Percentiles rank a stretch among this genome's conserved stretches.
Conservation (phyloP, 1,284 basidiomycete species). For the Anthracocystis walkeri region DNA sequence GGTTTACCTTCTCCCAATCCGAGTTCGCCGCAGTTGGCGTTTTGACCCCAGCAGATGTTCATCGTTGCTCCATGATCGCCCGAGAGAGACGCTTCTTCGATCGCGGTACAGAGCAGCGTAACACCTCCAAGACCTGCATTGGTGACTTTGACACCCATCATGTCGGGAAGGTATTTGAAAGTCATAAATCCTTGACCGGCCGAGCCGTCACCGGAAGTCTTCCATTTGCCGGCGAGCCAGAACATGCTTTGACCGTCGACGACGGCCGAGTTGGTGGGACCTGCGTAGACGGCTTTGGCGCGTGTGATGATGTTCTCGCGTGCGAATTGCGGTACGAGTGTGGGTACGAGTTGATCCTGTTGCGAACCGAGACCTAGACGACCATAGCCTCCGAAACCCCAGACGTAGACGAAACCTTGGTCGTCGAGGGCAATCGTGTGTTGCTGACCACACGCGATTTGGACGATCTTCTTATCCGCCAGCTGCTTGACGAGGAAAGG, state of each 20-base stretch:
- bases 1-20: slow-evolving; percentile 82
- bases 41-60: slow-evolving; percentile 88
- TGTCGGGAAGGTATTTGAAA: slow-evolving; percentile 61
- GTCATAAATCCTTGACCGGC: slow-evolving; percentile 52
- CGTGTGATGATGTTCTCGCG: slow-evolving; percentile 76
- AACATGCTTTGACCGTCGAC: slow-evolving; percentile 85
- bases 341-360: slow-evolving; percentile 75
- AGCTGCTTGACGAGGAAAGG: slow-evolving; percentile 75
- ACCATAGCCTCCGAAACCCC: slow-evolving; percentile 70
- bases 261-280: slow-evolving; percentile 84
- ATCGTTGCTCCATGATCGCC: slow-evolving; percentile 76
- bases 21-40: slow-evolving; percentile 79
- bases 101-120: slow-evolving; percentile 84
- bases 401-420: slow-evolving; percentile 83
- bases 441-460: slow-evolving; percentile 86
- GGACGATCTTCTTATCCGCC: slow-evolving; percentile 79
- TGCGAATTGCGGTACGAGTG: slow-evolving; percentile 63
- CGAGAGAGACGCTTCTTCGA: slow-evolving; percentile 72
- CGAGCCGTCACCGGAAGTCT: slow-evolving; percentile 87
- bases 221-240: slow-evolving; percentile 79
- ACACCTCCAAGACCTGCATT: slow-evolving; percentile 83
- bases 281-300: slow-evolving; percentile 79
- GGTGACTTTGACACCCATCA: slow-evolving; percentile 62
- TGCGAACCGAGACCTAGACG: slow-evolving; percentile 78
- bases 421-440: slow-evolving; percentile 80